Conservation (phyloP, 148 eudicot genomes). For the Diospyros kaki region DNA sequence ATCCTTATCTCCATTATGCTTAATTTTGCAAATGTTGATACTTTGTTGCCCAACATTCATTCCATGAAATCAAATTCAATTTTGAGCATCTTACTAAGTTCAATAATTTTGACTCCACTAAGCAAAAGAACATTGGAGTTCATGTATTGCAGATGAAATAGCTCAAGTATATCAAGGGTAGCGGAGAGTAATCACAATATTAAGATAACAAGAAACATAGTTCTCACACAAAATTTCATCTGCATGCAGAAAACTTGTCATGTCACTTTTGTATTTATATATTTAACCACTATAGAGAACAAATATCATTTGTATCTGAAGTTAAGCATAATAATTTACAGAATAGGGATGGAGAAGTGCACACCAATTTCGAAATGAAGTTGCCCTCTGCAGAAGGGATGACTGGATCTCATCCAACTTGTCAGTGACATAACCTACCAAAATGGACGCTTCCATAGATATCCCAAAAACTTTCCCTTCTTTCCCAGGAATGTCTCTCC, state of each 20-base stretch:
- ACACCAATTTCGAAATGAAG: constrained; percentile 90
- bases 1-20: too few relatives aligned
- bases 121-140: too few relatives aligned
- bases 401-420: constrained; percentile 76
- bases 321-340: background rate
- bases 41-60: too few relatives aligned
- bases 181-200: too few relatives aligned
- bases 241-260: background rate
- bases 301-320: background rate
- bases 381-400: constrained; percentile 64
- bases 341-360: constrained; percentile 9
- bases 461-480: constrained; percentile 93
- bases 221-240: background rate
- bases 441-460: constrained; percentile 74
- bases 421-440: constrained; percentile 64
- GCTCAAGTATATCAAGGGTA: too few relatives aligned
- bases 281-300: background rate
- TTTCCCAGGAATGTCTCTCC: constrained; percentile 97
- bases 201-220: background rate
- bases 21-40: too few relatives aligned
- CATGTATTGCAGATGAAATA: too few relatives aligned
- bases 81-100: too few relatives aligned
- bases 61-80: too few relatives aligned
- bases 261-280: background rate
- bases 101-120: too few relatives aligned